Percentiles rank a stretch among this genome's conserved stretches.
Conservation (phyloP, 345 rosid species). For the Linum usitatissimum region DNA sequence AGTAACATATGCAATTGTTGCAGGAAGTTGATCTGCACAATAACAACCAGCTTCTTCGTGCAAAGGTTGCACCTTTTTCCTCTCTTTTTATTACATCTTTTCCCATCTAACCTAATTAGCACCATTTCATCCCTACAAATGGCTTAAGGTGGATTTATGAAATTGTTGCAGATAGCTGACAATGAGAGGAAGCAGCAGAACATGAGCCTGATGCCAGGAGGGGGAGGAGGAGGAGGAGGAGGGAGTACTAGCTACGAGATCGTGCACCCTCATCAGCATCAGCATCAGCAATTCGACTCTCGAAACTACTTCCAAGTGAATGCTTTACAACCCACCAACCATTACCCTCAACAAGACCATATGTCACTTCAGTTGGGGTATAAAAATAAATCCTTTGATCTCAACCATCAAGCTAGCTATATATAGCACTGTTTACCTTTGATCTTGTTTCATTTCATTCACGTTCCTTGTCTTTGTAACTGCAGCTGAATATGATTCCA, state of each 20-base stretch:
- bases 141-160: not conserved
- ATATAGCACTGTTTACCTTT: not conserved
- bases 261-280: constrained; percentile 32
- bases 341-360: constrained; percentile 56
- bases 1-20: not conserved
- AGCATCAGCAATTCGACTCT: constrained; percentile 38
- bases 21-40: constrained; percentile 95
- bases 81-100: not conserved
- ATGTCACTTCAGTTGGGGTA: constrained; percentile 83
- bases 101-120: not conserved
- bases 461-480: too few relatives aligned
- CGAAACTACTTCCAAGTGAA: constrained; percentile 72
- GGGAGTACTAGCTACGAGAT: constrained; percentile 33
- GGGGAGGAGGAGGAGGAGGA: constrained; percentile 39
- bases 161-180: constrained; percentile 53
- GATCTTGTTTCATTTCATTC: too few relatives aligned
- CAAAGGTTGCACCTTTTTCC: constrained; percentile 44
- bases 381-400: constrained; percentile 11
- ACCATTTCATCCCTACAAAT: not conserved
- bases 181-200: constrained; percentile 63
- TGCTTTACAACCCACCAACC: constrained; percentile 63
- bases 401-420: not conserved
- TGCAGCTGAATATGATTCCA: too few relatives aligned
- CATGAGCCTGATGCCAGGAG: constrained; percentile 85
- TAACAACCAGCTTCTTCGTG: constrained; percentile 85